A percentile compares a stretch with the other conserved stretches of the same genome.
These are phyloP conservation scores for Populus deltoides DNA, from an alignment of 345 rosid genomes.

Conservation along the genomic window DNA sequence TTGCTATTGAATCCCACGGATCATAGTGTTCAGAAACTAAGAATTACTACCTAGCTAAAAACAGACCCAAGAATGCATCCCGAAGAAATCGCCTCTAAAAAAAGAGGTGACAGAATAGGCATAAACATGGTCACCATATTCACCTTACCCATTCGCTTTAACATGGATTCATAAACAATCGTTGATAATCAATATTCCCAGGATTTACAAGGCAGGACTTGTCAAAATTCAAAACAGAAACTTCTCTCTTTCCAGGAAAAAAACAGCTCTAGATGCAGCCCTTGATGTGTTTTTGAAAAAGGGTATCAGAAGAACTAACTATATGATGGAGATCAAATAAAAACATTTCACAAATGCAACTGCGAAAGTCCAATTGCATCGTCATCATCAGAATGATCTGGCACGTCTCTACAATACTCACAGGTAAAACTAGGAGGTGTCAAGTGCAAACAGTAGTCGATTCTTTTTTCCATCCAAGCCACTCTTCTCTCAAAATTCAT, in stretches of 20 bases:
- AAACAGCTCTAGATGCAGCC: neutral
- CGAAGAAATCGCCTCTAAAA: too few relatives aligned
- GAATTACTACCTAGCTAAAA: too few relatives aligned
- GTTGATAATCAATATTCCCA: neutral
- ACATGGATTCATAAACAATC: neutral
- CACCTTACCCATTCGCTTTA: neutral
- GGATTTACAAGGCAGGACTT: neutral
- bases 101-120: neutral
- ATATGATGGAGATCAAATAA: neutral
- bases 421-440: slow-evolving; percentile 45
- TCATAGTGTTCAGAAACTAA: too few relatives aligned
- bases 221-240: neutral
- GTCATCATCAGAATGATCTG: slow-evolving; percentile 14
- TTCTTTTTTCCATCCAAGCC: slow-evolving; percentile 70
- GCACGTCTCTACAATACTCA: slow-evolving; percentile 36
- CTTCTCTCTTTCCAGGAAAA: neutral
- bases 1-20: too few relatives aligned
- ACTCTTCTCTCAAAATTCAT: slow-evolving; percentile 72
- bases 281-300: neutral
- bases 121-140: neutral
- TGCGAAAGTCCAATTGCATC: slow-evolving; percentile 26
- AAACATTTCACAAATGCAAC: slow-evolving; percentile 14
- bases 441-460: slow-evolving; percentile 49
- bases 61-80: too few relatives aligned
- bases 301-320: neutral